Conservation (phyloP, 306 rosid species). For the Trichosanthes truncata region DNA sequence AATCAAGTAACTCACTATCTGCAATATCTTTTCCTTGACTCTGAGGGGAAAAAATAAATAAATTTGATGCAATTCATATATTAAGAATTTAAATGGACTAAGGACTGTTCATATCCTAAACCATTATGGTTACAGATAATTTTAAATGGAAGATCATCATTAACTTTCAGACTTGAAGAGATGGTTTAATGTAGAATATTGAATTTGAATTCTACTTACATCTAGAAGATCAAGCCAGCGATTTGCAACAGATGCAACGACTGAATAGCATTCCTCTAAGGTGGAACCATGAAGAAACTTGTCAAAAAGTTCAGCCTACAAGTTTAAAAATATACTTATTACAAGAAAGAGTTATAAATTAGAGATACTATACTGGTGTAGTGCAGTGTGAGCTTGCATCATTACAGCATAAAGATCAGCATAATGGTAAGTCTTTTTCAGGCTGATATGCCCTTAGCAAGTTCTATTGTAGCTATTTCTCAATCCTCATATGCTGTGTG, state of each 20-base stretch:
- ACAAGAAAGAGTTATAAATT: conserved; percentile 5
- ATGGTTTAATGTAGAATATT: neutral
- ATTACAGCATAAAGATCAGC: neutral
- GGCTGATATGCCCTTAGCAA: neutral
- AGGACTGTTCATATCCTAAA: neutral
- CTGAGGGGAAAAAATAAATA: conserved; percentile 27
- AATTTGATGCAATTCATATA: conserved; percentile 1
- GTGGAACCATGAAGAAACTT: conserved; percentile 92
- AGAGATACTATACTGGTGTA: neutral
- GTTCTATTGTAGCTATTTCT: neutral
- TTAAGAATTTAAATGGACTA: conserved; percentile 9
- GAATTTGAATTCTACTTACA: conserved; percentile 40
- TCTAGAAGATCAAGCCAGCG: conserved; percentile 98
- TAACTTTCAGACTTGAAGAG: neutral
- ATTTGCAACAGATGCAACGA: conserved; percentile 83
- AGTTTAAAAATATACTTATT: conserved; percentile 10
- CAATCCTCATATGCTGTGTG: neutral
- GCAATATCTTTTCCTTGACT: conserved; percentile 88
- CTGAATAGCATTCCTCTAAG: conserved; percentile 79
- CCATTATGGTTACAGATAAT: neutral
- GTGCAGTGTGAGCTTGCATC: neutral
- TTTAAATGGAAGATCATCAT: neutral
- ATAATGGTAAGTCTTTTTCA: neutral
- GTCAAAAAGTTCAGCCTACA: conserved; percentile 94
- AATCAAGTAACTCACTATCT: conserved; percentile 90